A percentile compares a stretch with the other conserved stretches of the same genome.
Evolutionary conservation across 192 early-diverging fungal species (phyloP).

Genomic region (Gonapodya sp.): DNA sequence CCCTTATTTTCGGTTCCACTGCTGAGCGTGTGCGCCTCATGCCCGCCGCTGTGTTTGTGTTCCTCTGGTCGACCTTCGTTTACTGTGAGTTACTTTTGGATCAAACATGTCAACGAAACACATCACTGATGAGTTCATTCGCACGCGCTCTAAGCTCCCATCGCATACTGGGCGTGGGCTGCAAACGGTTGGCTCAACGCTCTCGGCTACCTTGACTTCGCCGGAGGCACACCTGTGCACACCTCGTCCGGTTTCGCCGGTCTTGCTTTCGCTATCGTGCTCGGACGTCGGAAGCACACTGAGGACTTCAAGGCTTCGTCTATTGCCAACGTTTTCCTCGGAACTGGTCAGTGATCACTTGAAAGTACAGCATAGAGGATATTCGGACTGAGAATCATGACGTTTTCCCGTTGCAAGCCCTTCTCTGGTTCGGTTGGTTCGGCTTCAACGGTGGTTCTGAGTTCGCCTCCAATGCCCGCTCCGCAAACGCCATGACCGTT

Average conservation of each 20-base stretch:
- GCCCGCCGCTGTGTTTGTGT: constrained; percentile 80
- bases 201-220: constrained; percentile 83
- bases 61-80: constrained; percentile 86
- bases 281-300: constrained; percentile 68
- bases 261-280: constrained; percentile 74
- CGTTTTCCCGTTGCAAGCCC: constrained; percentile 30
- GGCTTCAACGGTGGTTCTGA: constrained; percentile 92
- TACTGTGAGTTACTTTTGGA: no score
- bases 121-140: background rate
- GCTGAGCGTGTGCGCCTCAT: constrained; percentile 81
- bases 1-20: constrained; percentile 79
- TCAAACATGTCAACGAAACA: background rate
- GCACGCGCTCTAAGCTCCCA: constrained; percentile 40
- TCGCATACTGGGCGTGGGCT: constrained; percentile 92
- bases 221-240: constrained; percentile 95
- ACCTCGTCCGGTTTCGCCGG: constrained; percentile 81
- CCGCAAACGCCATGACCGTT: constrained; percentile 72
- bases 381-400: background rate
- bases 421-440: constrained; percentile 96
- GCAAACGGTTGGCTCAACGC: constrained; percentile 73
- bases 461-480: constrained; percentile 67
- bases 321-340: constrained; percentile 85
- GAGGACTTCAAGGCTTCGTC: constrained; percentile 76
- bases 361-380: background rate
- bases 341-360: background rate